phyloP scores from a whole-genome alignment of 306 rosid species.

The Casuarina cunninghamiana region DNA sequence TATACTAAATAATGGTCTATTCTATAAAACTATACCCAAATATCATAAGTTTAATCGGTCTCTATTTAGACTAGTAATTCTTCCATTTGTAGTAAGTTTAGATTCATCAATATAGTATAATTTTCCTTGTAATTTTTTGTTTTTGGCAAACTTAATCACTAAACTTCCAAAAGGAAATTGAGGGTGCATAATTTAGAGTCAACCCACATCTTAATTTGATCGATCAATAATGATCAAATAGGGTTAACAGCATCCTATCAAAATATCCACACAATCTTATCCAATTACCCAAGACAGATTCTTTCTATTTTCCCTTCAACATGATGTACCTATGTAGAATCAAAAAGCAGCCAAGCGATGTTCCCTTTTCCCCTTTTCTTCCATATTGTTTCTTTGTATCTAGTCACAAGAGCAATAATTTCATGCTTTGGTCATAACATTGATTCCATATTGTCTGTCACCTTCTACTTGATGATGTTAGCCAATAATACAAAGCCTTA shows the following conservation, averaged over 20 bases:
- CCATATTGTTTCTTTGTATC: neutral
- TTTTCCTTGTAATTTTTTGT: no score
- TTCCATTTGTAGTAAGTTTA: no score
- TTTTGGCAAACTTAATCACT: no score
- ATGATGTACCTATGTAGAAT: neutral
- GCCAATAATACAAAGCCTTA: constrained; percentile 6
- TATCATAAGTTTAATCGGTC: no score
- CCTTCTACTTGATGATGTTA: constrained; percentile 1
- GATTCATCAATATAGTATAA: no score
- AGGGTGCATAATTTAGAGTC: neutral
- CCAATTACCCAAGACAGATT: neutral
- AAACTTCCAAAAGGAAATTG: neutral
- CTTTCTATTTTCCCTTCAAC: neutral
- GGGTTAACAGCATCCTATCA: neutral
- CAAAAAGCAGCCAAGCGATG: neutral
- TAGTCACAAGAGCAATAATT: neutral
- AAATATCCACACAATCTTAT: neutral
- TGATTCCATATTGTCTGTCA: neutral
- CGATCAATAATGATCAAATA: neutral
- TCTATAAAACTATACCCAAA: no score
- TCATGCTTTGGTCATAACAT: neutral
- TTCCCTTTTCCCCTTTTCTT: neutral
- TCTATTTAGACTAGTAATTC: no score
- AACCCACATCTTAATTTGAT: neutral
- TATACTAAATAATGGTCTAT: no score